phyloP scores from a whole-genome alignment of 495 filamentous ascomycete genomes.

The Sordaria brevicollis region DNA sequence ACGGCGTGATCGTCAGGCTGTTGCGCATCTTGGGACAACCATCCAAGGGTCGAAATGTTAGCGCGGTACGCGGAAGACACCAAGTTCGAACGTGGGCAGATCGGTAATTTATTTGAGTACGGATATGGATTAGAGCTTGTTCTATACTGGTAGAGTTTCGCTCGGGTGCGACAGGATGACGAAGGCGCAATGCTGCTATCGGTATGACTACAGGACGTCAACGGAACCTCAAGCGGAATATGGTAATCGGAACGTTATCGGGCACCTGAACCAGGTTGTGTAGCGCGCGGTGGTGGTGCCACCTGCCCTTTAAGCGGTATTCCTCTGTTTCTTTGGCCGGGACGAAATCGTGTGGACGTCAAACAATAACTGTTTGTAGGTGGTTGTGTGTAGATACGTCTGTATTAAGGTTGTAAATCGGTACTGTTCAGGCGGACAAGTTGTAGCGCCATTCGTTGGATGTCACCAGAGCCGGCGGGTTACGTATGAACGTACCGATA shows the following conservation, averaged over 20 bases:
- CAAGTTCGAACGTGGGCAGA: background rate
- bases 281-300: background rate
- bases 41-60: background rate
- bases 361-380: background rate
- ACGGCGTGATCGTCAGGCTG: background rate
- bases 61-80: background rate
- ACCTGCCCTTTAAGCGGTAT: background rate
- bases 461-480: background rate
- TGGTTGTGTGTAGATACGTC: background rate
- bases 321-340: background rate
- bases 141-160: background rate
- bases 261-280: background rate
- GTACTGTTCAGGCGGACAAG: background rate
- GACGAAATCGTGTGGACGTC: background rate
- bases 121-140: background rate
- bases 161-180: background rate
- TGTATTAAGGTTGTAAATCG: background rate
- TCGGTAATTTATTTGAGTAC: background rate
- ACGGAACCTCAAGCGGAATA: background rate
- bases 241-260: background rate
- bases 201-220: background rate
- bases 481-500: background rate
- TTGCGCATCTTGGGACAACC: conserved; percentile 10
- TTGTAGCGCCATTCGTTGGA: background rate
- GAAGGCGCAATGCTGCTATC: background rate